A percentile compares a stretch with the other conserved stretches of the same genome.
Conservation (phyloP, 116 monocot genomes). For the Cymodocea nodosa region DNA sequence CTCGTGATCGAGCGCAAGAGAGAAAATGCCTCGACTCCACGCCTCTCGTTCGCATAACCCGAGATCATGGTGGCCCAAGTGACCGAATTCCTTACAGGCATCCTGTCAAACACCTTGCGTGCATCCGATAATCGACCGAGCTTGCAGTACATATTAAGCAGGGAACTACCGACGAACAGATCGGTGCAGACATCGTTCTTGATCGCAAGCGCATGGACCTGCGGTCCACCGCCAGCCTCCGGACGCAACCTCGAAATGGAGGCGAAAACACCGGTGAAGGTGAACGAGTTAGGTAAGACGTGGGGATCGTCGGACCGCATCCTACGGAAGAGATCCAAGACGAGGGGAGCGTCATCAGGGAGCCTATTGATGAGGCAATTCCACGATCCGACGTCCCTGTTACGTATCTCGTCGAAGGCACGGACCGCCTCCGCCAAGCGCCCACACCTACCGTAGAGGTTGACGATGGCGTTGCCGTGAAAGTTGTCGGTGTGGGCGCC, state of each 20-base stretch:
- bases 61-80: constrained; percentile 64
- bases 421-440: constrained; percentile 15
- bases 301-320: constrained; percentile 21
- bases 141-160: constrained; percentile 56
- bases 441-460: constrained; percentile 53
- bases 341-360: constrained; percentile 19
- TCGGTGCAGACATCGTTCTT: constrained; percentile 29
- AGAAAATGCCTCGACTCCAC: constrained; percentile 30
- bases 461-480: constrained; percentile 46
- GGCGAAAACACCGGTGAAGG: constrained; percentile 51
- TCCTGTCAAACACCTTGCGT: constrained; percentile 53
- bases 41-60: constrained; percentile 32
- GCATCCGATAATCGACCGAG: constrained; percentile 31
- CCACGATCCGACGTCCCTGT: constrained; percentile 52
- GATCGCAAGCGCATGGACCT: constrained; percentile 43
- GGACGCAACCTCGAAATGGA: constrained; percentile 11
- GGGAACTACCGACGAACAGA: constrained; percentile 39
- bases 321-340: constrained; percentile 25
- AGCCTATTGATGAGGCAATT: constrained; percentile 59
- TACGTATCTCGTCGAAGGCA: constrained; percentile 30
- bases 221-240: constrained; percentile 2
- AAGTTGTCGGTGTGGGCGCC: constrained; percentile 29
- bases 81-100: constrained; percentile 40
- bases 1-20: constrained; percentile 31
- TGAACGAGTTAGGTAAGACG: constrained; percentile 42